Base-by-base conservation (phyloP, 192 early-diverging fungal species). In the Backusella morwellensis region DNA sequence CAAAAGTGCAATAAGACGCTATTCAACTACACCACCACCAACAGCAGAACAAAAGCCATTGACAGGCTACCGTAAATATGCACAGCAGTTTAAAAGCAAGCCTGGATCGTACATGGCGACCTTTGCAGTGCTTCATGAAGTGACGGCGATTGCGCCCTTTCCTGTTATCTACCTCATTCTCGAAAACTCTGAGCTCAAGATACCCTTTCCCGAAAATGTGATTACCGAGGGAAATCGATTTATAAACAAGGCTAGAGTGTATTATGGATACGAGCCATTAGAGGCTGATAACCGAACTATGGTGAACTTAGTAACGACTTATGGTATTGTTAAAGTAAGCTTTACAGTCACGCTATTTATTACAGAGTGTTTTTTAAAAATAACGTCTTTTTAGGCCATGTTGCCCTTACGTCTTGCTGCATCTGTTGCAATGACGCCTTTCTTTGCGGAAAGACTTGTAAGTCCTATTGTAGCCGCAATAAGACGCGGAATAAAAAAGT, bases 81-180 rank as follows among this genome's bases (percentile, higher is more conserved):
- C 80, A 32, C 73, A 85, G 5, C 86, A 85, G 68, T 91, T 94
- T 78, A 83, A 85, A 59, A 85, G 88, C 70, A 90, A 91, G 36
- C 93, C 93, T 7, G 89, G 87, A 35, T 91, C 89, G 67, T 90
- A 94, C 75, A 72, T 93, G 19, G 85, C 88, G 7, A 84, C 95
- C 1, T 98, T 98, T 81, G 86, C 89, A 7, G 74, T 97, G 17
- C 86, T 98, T 29, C 97, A 98, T 80, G 95, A 98, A 83, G 68
- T 96, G 3, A 98, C 97, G 2, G 97, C 95, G 1, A 82, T 98
- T 29, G 82, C 91, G 1, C 97, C 95, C 8, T 80, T 98, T 32
- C 90, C 90, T 0, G 73, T 92, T 12, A 75, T 96, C 21, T 98
- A 95, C 81, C 92, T 88, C 73, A 68, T 82, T 12, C 85, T 97